Base-by-base conservation (phyloP, 306 rosid genomes). In the Coriaria nepalensis region DNA sequence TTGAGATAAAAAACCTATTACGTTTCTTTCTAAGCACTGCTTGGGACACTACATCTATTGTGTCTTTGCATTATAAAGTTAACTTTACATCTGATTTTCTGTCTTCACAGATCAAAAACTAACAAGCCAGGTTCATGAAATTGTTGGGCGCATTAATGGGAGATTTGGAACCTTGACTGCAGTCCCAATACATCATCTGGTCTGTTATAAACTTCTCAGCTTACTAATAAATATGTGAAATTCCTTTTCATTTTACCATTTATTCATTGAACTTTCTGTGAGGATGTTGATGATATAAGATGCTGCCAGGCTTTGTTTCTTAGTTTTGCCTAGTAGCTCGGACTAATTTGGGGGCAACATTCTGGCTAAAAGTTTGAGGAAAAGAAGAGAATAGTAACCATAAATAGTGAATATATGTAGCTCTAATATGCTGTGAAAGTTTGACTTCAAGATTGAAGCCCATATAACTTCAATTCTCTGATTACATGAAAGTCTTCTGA, bases 121-220 rank as follows among this genome's bases (percentile, higher is more conserved):
- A 29, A 86, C 96, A 40, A 86, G 96, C 62, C 93, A 86, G 73
- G 96, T 86, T 59, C 96, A 86, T 79, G 96, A 86, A 73, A 81
- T 86, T 65, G 93, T 86, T 67, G 93, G 96, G 32, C 86, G 96
- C 59, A 86, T 86, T 47, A 86, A 86, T 68, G 96, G 96, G 33
- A 69, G 93, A 69, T 86, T 86, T 46, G 96, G 96, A 61, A 43
- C 83, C 20, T 59, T 86, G 68, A 70, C 76, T 15, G 59, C 96
- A 40, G 96, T 86, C 64, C 96, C 96, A 11, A 86, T 86, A 67
- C 96, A 86, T 72, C 96, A 86, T 60, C 72, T 86, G 93, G 96
- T 86, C 49, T 42, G 77, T 58, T 49, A 37, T 36, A 50, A 12
- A 52, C 15, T 56, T 52, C 15, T 39, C 55, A 42, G 33, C 60